These are phyloP conservation scores for Apiotrichum sp. DNA, from an alignment of 1,284 basidiomycete genomes.

Conservation along the genomic window DNA sequence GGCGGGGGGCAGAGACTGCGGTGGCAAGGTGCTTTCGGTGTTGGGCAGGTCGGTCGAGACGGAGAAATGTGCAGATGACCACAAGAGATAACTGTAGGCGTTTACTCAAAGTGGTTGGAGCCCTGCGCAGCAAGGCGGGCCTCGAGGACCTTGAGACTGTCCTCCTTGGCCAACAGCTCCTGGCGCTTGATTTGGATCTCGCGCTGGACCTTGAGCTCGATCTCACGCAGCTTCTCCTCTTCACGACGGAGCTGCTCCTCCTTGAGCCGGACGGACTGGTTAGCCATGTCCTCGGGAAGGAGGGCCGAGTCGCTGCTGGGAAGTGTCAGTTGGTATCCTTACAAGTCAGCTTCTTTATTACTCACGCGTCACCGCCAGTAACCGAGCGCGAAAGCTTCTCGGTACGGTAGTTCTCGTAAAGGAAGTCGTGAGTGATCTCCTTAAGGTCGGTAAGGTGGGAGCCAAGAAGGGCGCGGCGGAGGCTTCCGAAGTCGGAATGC, in stretches of 20 bases:
- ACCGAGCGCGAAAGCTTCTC: constrained; percentile 95
- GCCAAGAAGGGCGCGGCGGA: constrained; percentile 85
- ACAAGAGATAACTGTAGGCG: constrained; percentile 26
- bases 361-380: constrained; percentile 71
- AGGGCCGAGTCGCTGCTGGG: constrained; percentile 69
- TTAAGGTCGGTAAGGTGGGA: constrained; percentile 93
- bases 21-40: not conserved
- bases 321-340: constrained; percentile 5
- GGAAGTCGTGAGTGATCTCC: constrained; percentile 84
- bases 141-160: constrained; percentile 51
- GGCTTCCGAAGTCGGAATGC: constrained; percentile 93
- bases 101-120: constrained; percentile 11
- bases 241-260: constrained; percentile 97
- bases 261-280: constrained; percentile 92
- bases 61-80: not conserved
- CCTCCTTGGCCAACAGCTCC: constrained; percentile 88
- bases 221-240: constrained; percentile 97
- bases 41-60: not conserved
- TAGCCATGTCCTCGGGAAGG: constrained; percentile 86
- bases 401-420: constrained; percentile 68
- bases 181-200: constrained; percentile 99
- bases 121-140: constrained; percentile 34
- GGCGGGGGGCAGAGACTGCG: not conserved
- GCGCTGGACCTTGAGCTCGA: constrained; percentile 95
- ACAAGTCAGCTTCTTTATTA: constrained; percentile 10